phyloP scores from a whole-genome alignment of 1,284 basidiomycete species.

The Tetrapyrgos nigripes region DNA sequence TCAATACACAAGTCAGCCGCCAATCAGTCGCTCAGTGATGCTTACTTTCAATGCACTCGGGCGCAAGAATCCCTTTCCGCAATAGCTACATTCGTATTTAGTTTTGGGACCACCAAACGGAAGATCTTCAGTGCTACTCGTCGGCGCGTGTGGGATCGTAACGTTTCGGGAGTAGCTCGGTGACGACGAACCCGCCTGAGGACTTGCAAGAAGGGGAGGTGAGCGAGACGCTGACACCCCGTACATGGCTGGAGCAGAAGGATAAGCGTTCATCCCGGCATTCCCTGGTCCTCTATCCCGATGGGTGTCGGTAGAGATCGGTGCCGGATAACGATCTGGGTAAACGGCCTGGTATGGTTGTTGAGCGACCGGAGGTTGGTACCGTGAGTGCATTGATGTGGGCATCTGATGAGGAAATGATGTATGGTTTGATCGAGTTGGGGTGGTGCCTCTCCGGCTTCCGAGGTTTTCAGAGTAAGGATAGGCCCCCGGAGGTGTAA shows the following conservation, averaged over 20 bases:
- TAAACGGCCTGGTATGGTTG: not conserved
- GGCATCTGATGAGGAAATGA: not conserved
- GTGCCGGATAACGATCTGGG: not conserved
- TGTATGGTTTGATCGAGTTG: not conserved
- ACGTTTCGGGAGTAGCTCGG: not conserved
- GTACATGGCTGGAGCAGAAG: not conserved
- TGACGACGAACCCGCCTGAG: not conserved
- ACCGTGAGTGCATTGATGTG: not conserved
- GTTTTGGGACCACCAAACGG: constrained; percentile 2
- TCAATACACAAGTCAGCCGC: no score
- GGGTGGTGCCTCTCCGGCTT: not conserved
- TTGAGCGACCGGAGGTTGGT: not conserved
- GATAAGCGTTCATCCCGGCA: not conserved
- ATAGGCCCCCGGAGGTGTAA: not conserved
- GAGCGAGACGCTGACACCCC: not conserved
- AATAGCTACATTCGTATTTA: constrained; percentile 25
- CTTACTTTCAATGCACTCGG: constrained; percentile 25
- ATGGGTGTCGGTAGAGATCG: not conserved
- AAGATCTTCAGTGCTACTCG: not conserved
- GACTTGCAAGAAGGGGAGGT: not conserved
- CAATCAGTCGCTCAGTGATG: not conserved
- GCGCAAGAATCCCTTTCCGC: constrained; percentile 24
- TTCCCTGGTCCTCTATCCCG: not conserved
- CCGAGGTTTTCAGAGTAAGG: not conserved
- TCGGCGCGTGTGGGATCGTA: not conserved